Percentiles rank a stretch among this genome's conserved stretches.
These are phyloP conservation scores for Cubamyces lactineus DNA, from an alignment of 768 basidiomycete species.

Conservation along the genomic window DNA sequence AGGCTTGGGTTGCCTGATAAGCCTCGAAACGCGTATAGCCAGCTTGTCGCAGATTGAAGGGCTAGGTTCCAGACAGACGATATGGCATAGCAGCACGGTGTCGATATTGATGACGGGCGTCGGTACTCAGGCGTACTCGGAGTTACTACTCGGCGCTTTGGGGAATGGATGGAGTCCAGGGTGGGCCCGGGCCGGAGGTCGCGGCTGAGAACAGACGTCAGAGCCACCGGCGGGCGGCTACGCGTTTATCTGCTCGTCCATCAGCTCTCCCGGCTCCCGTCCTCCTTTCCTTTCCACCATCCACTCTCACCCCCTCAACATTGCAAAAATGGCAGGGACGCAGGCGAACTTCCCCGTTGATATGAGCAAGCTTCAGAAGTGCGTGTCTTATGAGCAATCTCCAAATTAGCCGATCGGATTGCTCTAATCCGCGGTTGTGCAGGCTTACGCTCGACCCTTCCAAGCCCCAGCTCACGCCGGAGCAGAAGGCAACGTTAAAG, in stretches of 20 bases:
- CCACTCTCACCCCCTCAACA: neutral
- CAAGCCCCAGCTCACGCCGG: slow-evolving; percentile 60
- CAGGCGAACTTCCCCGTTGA: slow-evolving; percentile 71
- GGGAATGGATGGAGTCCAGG: no score
- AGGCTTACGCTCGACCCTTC: slow-evolving; percentile 77
- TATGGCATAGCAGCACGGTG: no score
- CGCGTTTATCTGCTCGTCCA: slow-evolving; percentile 18
- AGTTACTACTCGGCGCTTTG: no score
- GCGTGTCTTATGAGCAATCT: slow-evolving; percentile 10
- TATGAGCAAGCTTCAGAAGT: slow-evolving; percentile 78
- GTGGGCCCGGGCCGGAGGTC: neutral
- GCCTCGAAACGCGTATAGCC: no score
- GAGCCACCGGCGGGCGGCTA: neutral
- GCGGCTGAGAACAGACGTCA: slow-evolving; percentile 16
- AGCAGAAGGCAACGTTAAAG: slow-evolving; percentile 60
- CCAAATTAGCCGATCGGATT: neutral
- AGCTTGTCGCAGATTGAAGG: no score
- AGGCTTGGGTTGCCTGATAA: no score
- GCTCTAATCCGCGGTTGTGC: neutral
- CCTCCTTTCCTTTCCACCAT: neutral
- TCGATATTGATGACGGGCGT: no score
- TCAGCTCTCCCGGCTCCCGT: slow-evolving; percentile 13
- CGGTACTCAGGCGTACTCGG: no score
- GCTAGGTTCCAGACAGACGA: no score
- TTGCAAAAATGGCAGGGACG: slow-evolving; percentile 43